phyloP scores from a whole-genome alignment of 352 stramenopile species.

The Phytopythium kandeliae region DNA sequence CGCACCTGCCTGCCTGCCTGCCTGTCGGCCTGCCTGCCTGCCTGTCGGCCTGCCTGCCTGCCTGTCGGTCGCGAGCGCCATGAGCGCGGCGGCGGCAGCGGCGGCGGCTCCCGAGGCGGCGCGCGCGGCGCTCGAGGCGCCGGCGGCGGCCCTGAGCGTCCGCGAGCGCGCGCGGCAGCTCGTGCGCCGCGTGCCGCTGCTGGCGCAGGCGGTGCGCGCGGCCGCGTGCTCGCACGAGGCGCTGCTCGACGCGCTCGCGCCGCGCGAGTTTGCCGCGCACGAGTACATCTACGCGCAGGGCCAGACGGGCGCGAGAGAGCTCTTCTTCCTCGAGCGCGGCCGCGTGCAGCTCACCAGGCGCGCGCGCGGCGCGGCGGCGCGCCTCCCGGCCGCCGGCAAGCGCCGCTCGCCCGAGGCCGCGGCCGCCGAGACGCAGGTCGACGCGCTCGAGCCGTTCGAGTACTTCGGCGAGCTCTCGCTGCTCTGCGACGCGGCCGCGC shows the following conservation, averaged over 20 bases:
- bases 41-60: no score
- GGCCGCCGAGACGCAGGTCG: constrained; percentile 38
- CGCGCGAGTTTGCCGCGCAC: constrained; percentile 32
- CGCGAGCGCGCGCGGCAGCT: constrained; percentile 43
- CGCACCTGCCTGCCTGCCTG: no score
- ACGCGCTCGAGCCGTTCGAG: constrained; percentile 40
- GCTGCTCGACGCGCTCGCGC: constrained; percentile 27
- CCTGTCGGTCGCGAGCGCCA: neutral
- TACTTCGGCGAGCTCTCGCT: constrained; percentile 70
- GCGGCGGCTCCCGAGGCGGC: no score
- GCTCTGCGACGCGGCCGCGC: constrained; percentile 21
- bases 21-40: no score
- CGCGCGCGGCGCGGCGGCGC: constrained; percentile 9
- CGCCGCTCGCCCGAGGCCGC: constrained; percentile 25
- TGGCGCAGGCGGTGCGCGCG: constrained; percentile 37
- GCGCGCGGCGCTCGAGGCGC: no score
- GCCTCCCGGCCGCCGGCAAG: neutral
- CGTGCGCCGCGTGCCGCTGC: constrained; percentile 40
- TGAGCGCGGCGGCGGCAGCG: neutral
- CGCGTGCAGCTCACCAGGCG: constrained; percentile 66
- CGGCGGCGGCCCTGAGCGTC: neutral
- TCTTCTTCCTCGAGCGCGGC: constrained; percentile 72
- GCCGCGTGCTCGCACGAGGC: constrained; percentile 38
- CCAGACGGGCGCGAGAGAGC: constrained; percentile 31
- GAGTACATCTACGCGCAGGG: constrained; percentile 70